Conservation (phyloP, 2,329 filamentous ascomycete genomes). For the Raffaelea albimanens region DNA sequence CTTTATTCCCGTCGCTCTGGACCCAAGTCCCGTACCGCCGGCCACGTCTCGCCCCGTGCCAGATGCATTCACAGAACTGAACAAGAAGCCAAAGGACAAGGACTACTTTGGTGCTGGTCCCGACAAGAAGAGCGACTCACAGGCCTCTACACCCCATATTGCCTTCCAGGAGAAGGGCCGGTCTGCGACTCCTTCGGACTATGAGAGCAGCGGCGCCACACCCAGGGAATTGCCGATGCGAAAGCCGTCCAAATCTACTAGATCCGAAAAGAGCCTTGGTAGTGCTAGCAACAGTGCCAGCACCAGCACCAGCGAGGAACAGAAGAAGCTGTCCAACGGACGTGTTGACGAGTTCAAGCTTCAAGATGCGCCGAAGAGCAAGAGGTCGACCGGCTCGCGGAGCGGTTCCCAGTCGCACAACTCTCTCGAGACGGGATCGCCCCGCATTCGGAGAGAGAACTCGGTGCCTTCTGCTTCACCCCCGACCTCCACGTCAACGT, state of each 20-base stretch:
- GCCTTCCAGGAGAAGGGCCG: slow-evolving; percentile 80
- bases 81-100: slow-evolving; percentile 34
- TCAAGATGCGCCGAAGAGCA: slow-evolving; percentile 68
- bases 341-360: slow-evolving; percentile 60
- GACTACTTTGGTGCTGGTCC: slow-evolving; percentile 49
- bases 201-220: slow-evolving; percentile 37
- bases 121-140: slow-evolving; percentile 34
- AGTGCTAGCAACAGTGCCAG: slow-evolving; percentile 20
- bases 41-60: slow-evolving; percentile 44
- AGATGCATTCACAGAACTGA: slow-evolving; percentile 33
- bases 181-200: slow-evolving; percentile 46
- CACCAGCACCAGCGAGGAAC: slow-evolving; percentile 27
- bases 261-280: slow-evolving; percentile 23
- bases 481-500: slow-evolving; percentile 15
- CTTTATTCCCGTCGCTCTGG: slow-evolving; percentile 67
- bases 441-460: slow-evolving; percentile 11
- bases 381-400: slow-evolving; percentile 31
- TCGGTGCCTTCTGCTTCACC: slow-evolving; percentile 23
- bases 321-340: slow-evolving; percentile 24
- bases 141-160: slow-evolving; percentile 70
- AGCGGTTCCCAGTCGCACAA: slow-evolving; percentile 34
- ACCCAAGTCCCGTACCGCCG: slow-evolving; percentile 53
- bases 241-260: slow-evolving; percentile 37
- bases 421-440: slow-evolving; percentile 23
- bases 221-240: slow-evolving; percentile 39